Evolutionary conservation across 176 grass and related monocot species (phyloP).

Genomic region (Phyllostachys edulis): DNA sequence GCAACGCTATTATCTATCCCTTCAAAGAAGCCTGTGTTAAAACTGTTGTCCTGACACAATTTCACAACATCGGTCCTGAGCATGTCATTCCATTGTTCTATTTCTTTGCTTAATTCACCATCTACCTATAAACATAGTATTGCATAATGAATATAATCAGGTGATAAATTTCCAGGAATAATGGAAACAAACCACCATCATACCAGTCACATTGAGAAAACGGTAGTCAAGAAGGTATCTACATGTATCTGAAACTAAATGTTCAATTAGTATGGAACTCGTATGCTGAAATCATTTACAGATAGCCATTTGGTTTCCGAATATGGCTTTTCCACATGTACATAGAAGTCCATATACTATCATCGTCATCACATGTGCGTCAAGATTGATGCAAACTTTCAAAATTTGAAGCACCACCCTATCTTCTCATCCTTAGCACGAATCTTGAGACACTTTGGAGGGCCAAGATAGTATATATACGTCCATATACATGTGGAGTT

Average conservation of each 20-base stretch:
- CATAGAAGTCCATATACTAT: no score
- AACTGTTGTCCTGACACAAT: constrained; percentile 83
- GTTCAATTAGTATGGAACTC: constrained; percentile 1
- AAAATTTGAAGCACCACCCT: no score
- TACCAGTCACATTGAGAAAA: neutral
- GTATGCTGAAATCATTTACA: neutral
- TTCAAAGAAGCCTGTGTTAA: constrained; percentile 95
- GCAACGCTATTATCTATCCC: constrained; percentile 65
- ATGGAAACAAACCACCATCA: neutral
- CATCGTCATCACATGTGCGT: no score
- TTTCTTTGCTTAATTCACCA: constrained; percentile 83
- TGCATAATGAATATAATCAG: constrained; percentile 6
- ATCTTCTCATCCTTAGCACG: no score
- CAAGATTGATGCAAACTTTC: no score
- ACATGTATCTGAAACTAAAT: neutral
- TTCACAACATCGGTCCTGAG: constrained; percentile 82
- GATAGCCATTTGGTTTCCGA: constrained; percentile 8
- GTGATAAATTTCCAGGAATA: neutral
- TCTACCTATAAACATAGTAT: constrained; percentile 52
- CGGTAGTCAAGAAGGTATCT: neutral
- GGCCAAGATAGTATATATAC: no score
- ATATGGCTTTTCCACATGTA: no score
- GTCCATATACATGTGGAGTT: no score
- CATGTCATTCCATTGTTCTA: constrained; percentile 93
- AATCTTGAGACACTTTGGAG: no score